A percentile compares a stretch with the other conserved stretches of the same genome.
phyloP scores from a whole-genome alignment of 352 stramenopile genomes.

The Pythium periplocum region DNA sequence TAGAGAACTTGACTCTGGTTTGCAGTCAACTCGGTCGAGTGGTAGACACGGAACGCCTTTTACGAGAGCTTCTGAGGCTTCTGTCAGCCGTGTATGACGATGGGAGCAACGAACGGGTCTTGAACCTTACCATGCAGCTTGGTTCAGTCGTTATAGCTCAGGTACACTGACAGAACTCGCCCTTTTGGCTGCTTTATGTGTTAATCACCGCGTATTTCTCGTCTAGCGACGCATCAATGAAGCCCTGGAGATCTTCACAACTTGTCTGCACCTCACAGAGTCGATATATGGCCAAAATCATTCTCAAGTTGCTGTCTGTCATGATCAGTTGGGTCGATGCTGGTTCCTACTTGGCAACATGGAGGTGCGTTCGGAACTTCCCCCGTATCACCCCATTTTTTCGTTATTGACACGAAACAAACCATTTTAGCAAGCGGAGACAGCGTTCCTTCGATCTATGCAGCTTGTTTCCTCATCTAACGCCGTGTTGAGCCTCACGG shows the following conservation, averaged over 20 bases:
- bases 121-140: constrained; percentile 30
- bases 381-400: not conserved
- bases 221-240: no score
- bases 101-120: constrained; percentile 43
- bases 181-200: no score
- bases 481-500: not conserved
- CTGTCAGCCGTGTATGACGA: constrained; percentile 32
- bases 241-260: no score
- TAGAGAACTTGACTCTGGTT: constrained; percentile 53
- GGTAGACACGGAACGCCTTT: constrained; percentile 16
- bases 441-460: constrained; percentile 31
- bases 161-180: constrained; percentile 30
- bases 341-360: constrained; percentile 50
- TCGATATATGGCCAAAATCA: constrained; percentile 21
- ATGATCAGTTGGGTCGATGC: constrained; percentile 48
- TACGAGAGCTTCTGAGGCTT: constrained; percentile 26
- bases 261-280: constrained; percentile 24
- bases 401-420: constrained; percentile 27
- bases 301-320: constrained; percentile 21
- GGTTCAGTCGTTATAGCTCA: constrained; percentile 32
- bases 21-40: constrained; percentile 11
- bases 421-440: constrained; percentile 1
- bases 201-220: no score
- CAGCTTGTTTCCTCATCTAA: constrained; percentile 8
- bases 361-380: constrained; percentile 18